These are phyloP conservation scores for Tetrahymena thermophila DNA, from an alignment of 73 alveolate genomes.

Conservation along the genomic window DNA sequence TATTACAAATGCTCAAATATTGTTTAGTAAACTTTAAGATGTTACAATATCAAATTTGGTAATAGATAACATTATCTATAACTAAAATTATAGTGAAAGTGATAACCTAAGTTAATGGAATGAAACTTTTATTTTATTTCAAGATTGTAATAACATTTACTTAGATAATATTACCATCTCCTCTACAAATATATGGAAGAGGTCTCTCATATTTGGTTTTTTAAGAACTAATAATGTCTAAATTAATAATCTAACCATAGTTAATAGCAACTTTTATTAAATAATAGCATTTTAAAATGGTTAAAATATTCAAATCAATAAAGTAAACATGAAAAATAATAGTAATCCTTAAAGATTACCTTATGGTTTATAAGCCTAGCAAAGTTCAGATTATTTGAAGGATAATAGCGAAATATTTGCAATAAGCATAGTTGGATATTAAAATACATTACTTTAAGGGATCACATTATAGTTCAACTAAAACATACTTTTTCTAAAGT, in stretches of 20 bases:
- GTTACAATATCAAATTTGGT: neutral
- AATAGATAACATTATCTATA: neutral
- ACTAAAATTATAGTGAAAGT: neutral
- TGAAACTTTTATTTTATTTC: neutral
- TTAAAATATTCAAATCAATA: no score
- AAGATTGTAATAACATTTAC: neutral
- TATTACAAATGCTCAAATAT: neutral
- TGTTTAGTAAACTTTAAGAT: neutral
- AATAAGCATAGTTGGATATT: neutral
- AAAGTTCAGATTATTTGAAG: neutral
- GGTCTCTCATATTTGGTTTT: neutral
- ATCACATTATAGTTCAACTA: no score
- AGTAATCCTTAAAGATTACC: neutral
- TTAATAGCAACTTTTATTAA: no score
- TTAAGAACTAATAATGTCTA: neutral
- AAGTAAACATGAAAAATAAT: neutral
- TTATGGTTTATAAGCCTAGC: neutral
- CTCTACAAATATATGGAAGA: neutral
- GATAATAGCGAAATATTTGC: neutral
- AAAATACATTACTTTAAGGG: neutral
- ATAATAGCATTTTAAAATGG: neutral
- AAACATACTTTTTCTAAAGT: neutral
- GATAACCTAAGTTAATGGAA: neutral
- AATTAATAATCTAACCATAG: neutral
- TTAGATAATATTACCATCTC: neutral